Percentiles rank a stretch among this genome's conserved stretches.
These are phyloP conservation scores for Kurtzmaniella quercitrusa DNA, from an alignment of 1,139 yeast species.

Conservation along the genomic window DNA sequence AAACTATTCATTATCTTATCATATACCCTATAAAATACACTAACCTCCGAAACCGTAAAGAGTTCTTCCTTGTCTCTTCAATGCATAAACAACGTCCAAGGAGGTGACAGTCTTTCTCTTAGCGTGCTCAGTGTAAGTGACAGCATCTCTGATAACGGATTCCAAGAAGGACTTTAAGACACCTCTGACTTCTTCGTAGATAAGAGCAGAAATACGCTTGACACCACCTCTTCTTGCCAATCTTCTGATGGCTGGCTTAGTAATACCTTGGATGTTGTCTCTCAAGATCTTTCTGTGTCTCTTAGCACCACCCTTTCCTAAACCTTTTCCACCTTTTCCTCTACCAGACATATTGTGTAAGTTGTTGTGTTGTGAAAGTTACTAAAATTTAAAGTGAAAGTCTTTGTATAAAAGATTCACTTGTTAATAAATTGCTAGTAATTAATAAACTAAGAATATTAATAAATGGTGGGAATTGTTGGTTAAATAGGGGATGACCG, in stretches of 20 bases:
- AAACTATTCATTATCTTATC: conserved; percentile 2
- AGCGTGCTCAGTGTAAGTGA: conserved; percentile 99
- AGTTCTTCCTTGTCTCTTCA: conserved; percentile 99
- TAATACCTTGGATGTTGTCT: conserved; percentile 99
- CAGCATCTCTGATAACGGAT: conserved; percentile 97
- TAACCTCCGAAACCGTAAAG: conserved; percentile 99
- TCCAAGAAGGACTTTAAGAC: conserved; percentile 95
- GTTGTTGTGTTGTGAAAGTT: conserved; percentile 2
- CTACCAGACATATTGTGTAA: conserved; percentile 84
- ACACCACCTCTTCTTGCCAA: conserved; percentile 99
- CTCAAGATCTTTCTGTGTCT: conserved; percentile 99
- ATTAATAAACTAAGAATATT: background rate
- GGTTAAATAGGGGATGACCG: conserved; percentile 6
- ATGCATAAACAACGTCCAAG: conserved; percentile 96
- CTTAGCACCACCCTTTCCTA: conserved; percentile 99
- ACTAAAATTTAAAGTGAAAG: conserved; percentile 1
- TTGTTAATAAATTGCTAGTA: background rate
- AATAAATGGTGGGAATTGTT: conserved; percentile 1
- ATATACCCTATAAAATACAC: conserved; percentile 2
- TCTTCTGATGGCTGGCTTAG: conserved; percentile 99
- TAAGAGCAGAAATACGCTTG: conserved; percentile 98
- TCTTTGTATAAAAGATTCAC: background rate
- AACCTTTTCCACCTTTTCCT: conserved; percentile 99
- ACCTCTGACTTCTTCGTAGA: conserved; percentile 98
- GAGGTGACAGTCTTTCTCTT: conserved; percentile 99